Conservation (phyloP, 192 early-diverging fungal species). For the Allomyces javanicus region DNA sequence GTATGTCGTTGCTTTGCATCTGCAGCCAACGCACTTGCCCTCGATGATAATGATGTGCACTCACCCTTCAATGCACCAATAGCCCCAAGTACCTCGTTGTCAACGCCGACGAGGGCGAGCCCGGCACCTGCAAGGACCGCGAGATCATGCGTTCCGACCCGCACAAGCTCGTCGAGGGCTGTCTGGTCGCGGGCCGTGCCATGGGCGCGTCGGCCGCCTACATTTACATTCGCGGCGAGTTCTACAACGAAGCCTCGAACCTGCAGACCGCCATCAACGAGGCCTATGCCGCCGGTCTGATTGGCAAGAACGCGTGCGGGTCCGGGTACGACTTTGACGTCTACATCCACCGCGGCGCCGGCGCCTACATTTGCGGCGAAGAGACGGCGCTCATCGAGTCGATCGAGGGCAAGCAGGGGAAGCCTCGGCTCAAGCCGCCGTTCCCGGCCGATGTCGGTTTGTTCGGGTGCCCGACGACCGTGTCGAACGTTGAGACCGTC, state of each 20-base stretch:
- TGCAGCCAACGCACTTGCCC: no score
- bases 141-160: conserved; percentile 80
- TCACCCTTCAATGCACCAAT: background rate
- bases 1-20: conserved; percentile 8
- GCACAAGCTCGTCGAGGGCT: conserved; percentile 95
- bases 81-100: conserved; percentile 87
- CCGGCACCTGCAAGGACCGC: conserved; percentile 95
- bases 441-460: conserved; percentile 97
- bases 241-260: conserved; percentile 88
- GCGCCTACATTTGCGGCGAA: conserved; percentile 96
- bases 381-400: conserved; percentile 77
- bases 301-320: conserved; percentile 97
- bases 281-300: conserved; percentile 78
- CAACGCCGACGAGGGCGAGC: conserved; percentile 97
- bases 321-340: conserved; percentile 93
- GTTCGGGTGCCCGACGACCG: conserved; percentile 98
- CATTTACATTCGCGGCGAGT: conserved; percentile 93
- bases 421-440: conserved; percentile 94
- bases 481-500: conserved; percentile 98
- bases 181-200: conserved; percentile 80
- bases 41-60: no score
- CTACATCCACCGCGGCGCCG: conserved; percentile 91
- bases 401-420: conserved; percentile 93
- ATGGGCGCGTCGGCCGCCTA: conserved; percentile 96
- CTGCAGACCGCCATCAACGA: conserved; percentile 88